Conservation (phyloP, 306 rosid genomes). For the Ochetophila trinervis region DNA sequence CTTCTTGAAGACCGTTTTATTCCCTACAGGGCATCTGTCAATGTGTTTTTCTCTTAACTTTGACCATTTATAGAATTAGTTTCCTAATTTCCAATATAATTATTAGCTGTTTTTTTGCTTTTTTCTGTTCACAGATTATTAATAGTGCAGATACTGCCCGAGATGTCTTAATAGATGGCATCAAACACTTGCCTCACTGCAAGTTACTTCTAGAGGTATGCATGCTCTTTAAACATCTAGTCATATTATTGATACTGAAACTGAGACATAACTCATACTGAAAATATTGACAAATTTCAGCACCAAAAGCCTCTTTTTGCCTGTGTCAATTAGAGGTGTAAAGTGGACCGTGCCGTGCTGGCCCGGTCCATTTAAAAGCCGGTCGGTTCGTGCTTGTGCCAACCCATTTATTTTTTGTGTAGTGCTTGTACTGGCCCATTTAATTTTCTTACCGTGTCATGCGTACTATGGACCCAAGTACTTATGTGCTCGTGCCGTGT, state of each 20-base stretch:
- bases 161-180: conserved; percentile 72
- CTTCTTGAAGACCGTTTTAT: not conserved
- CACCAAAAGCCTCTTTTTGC: conserved; percentile 5
- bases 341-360: too few species aligned
- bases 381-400: too few species aligned
- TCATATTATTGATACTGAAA: conserved; percentile 19
- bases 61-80: not conserved
- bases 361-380: too few species aligned
- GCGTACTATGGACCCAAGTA: too few species aligned
- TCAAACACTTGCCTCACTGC: conserved; percentile 57
- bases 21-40: conserved; percentile 11
- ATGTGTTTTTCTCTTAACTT: conserved; percentile 1
- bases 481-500: too few species aligned
- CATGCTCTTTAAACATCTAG: conserved; percentile 9
- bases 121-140: conserved; percentile 51
- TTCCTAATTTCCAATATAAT: conserved; percentile 17
- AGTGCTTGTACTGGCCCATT: too few species aligned
- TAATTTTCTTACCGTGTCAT: too few species aligned
- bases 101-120: conserved; percentile 22
- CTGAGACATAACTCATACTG: conserved; percentile 4
- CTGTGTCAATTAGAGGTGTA: too few species aligned
- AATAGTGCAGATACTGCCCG: conserved; percentile 59
- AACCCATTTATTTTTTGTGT: too few species aligned
- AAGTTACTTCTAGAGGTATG: conserved; percentile 85
- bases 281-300: conserved; percentile 8